phyloP scores from a whole-genome alignment of 139 green algal species.

The Edaphochlamys debaryana region DNA sequence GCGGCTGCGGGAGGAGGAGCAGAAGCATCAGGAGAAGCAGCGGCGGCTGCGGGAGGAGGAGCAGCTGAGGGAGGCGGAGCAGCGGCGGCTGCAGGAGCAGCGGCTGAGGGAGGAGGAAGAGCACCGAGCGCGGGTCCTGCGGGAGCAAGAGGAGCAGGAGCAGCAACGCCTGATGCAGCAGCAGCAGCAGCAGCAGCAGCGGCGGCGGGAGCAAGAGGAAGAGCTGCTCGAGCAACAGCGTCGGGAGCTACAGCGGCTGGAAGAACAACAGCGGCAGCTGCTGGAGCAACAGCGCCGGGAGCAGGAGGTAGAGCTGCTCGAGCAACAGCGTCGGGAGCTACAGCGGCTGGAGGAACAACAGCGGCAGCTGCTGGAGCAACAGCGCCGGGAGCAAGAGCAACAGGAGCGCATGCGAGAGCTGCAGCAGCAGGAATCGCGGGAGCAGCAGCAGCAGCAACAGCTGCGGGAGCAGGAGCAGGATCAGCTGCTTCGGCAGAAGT shows the following conservation, averaged over 20 bases:
- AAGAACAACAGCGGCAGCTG: background rate
- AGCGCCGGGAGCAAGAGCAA: background rate
- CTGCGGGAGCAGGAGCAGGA: no score
- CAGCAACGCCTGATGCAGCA: no score
- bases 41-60: background rate
- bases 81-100: background rate
- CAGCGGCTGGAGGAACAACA: background rate
- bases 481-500: no score
- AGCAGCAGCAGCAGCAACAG: no score
- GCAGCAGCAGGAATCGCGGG: no score
- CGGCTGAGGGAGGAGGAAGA: background rate
- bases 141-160: background rate
- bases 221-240: background rate
- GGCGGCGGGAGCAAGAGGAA: no score
- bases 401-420: no score
- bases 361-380: background rate
- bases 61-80: background rate
- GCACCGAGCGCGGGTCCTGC: no score
- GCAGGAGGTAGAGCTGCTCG: background rate
- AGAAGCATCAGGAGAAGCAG: background rate
- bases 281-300: background rate
- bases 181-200: background rate
- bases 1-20: background rate
- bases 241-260: background rate
- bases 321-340: background rate